Base-by-base conservation (phyloP, 805 yeast genomes). In the Naumovozyma castellii region DNA sequence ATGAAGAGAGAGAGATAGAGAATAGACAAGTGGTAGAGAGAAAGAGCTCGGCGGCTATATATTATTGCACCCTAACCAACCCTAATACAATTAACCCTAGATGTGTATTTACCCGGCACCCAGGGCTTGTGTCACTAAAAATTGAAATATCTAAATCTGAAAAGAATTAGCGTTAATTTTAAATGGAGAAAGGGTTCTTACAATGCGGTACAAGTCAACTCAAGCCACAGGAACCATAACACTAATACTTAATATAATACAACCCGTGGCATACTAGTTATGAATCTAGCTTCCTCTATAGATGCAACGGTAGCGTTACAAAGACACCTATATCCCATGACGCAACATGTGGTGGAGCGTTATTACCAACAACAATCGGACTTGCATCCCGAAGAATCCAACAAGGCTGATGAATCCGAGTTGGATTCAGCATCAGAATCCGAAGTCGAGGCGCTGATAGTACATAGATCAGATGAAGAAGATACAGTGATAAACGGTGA, bases 291-390 rank as follows among this genome's bases (percentile, higher is more conserved):
- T 12, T 12, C 15, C 5, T 35, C 20, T 13, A 45, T 42, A 43
- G 37, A 34, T 15, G 36, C 28, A 14, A 40, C 33, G 22, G 25
- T 37, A 30, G 40, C 43, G 18, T 34, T 42, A 32, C 43, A 45
- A 28, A 29, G 37, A n/a, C 43, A 39, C 14, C 5, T 29, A 41
- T 46, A 53, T 47, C 44, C 59, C 41, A 47, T 58, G 41, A 47
- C 52, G 32, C 47, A 50, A 45, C 39, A 46, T 22, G 37, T 54
- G 20, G 49, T 54, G 28, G 49, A 48, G 34, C 44, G 44, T 25
- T 52, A 54, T 34, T 49, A 48, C 27, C 14, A 27, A 31, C 14
- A 28, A 22, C 10, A 35, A 3, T 8, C 30, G n/a, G 5, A 17
- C 20, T 14, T 18, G 17, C 4, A 19, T 8, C 15, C 18, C 37